Conservation (phyloP, 768 basidiomycete species). For the Baorangia bicolor region DNA sequence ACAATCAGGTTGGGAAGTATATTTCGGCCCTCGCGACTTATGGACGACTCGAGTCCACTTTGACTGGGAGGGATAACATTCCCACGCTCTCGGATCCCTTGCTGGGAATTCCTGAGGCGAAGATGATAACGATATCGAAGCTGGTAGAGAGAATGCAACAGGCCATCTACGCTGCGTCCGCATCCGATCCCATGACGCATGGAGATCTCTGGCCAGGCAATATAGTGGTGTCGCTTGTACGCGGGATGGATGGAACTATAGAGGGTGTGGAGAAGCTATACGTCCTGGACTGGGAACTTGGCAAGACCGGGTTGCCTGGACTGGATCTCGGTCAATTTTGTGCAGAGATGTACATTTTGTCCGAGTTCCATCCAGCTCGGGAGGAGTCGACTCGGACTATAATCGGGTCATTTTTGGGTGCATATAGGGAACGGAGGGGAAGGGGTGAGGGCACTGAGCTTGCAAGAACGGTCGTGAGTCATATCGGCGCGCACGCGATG, state of each 20-base stretch:
- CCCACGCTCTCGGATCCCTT: conserved; percentile 43
- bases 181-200: conserved; percentile 33
- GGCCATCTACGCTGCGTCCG: conserved; percentile 31
- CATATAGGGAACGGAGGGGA: conserved; percentile 37
- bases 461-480: conserved; percentile 40
- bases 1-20: conserved; percentile 40
- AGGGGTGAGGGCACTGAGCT: conserved; percentile 24
- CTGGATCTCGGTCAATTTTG: conserved; percentile 64
- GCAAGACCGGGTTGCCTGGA: conserved; percentile 55
- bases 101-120: conserved; percentile 37
- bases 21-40: conserved; percentile 44
- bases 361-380: conserved; percentile 45
- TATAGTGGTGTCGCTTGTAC: conserved; percentile 44
- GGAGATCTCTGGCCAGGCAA: conserved; percentile 80
- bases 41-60: conserved; percentile 42
- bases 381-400: conserved; percentile 37
- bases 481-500: conserved; percentile 56
- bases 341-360: conserved; percentile 55
- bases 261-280: conserved; percentile 40
- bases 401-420: conserved; percentile 43
- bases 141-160: conserved; percentile 31
- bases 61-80: conserved; percentile 31
- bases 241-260: conserved; percentile 23
- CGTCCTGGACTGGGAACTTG: conserved; percentile 67
- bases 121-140: conserved; percentile 35